A percentile compares a stretch with the other conserved stretches of the same genome.
These are phyloP conservation scores for Talaromyces nanjingensis DNA, from an alignment of 495 filamentous ascomycete species.

Conservation along the genomic window DNA sequence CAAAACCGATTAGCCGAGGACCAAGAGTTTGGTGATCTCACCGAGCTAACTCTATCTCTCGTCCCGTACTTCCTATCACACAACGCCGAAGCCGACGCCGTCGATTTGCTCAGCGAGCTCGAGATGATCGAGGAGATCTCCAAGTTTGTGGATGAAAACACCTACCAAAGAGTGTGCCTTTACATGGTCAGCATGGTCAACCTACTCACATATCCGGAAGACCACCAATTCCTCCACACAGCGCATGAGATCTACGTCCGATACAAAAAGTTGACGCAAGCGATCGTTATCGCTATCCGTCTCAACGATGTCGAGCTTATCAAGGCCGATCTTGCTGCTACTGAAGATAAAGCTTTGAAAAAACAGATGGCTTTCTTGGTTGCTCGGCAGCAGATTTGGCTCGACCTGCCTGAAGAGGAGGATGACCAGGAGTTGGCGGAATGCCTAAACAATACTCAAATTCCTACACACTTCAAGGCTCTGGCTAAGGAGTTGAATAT, in stretches of 20 bases:
- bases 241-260: constrained; percentile 88
- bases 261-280: constrained; percentile 87
- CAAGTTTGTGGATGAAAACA: constrained; percentile 85
- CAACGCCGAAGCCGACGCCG: constrained; percentile 96
- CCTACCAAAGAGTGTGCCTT: constrained; percentile 84
- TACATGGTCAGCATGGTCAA: constrained; percentile 99
- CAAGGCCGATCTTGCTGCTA: constrained; percentile 67
- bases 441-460: constrained; percentile 76
- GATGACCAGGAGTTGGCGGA: constrained; percentile 70
- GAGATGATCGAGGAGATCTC: constrained; percentile 95
- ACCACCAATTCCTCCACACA: constrained; percentile 84
- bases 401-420: constrained; percentile 56
- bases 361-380: constrained; percentile 94
- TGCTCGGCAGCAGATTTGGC: constrained; percentile 81
- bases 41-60: constrained; percentile 72
- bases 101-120: constrained; percentile 91
- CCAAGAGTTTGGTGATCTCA: constrained; percentile 60
- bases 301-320: constrained; percentile 83
- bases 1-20: constrained; percentile 65
- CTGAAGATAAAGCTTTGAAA: constrained; percentile 73
- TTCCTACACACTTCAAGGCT: constrained; percentile 88
- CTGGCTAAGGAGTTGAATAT: constrained; percentile 95
- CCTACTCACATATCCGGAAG: constrained; percentile 93
- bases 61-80: constrained; percentile 94
- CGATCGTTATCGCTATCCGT: constrained; percentile 88